Percentiles rank a stretch among this genome's conserved stretches.
Evolutionary conservation across 495 filamentous ascomycete genomes (phyloP).

Genomic region (Aspergillus diversus): DNA sequence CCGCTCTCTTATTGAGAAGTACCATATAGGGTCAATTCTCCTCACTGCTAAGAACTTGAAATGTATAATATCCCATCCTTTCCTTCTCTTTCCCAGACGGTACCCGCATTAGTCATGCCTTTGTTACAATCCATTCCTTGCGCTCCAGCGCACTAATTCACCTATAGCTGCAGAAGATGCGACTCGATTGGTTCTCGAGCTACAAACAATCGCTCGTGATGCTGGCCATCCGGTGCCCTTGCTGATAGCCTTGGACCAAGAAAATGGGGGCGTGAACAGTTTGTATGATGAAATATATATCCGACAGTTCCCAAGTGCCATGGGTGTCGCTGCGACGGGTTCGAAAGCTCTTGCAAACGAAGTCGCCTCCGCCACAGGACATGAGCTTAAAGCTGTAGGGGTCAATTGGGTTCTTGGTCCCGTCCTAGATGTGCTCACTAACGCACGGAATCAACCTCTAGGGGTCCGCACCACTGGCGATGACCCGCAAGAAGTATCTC

Average conservation of each 20-base stretch:
- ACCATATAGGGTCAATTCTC: conserved; percentile 82
- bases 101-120: background rate
- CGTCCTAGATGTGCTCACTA: conserved; percentile 87
- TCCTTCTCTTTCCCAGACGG: conserved; percentile 11
- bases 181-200: conserved; percentile 76
- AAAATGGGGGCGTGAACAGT: conserved; percentile 95
- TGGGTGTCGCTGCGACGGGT: conserved; percentile 86
- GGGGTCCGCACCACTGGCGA: conserved; percentile 83
- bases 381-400: conserved; percentile 82
- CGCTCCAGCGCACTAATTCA: conserved; percentile 25
- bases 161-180: conserved; percentile 78
- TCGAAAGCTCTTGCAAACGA: conserved; percentile 77
- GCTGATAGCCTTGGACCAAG: conserved; percentile 84
- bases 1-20: conserved; percentile 78
- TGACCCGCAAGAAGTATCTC: conserved; percentile 87
- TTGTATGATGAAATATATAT: conserved; percentile 90
- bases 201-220: conserved; percentile 85
- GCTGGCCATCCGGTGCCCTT: conserved; percentile 84
- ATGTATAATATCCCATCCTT: conserved; percentile 55
- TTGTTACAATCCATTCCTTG: background rate
- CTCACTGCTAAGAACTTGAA: conserved; percentile 90
- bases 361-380: conserved; percentile 82
- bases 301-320: conserved; percentile 86
- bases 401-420: conserved; percentile 91
- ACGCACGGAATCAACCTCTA: conserved; percentile 82